Percentiles rank a stretch among this genome's conserved stretches.
These are phyloP conservation scores for Colletotrichum camelliae DNA, from an alignment of 2,329 filamentous ascomycete genomes.

Conservation along the genomic window DNA sequence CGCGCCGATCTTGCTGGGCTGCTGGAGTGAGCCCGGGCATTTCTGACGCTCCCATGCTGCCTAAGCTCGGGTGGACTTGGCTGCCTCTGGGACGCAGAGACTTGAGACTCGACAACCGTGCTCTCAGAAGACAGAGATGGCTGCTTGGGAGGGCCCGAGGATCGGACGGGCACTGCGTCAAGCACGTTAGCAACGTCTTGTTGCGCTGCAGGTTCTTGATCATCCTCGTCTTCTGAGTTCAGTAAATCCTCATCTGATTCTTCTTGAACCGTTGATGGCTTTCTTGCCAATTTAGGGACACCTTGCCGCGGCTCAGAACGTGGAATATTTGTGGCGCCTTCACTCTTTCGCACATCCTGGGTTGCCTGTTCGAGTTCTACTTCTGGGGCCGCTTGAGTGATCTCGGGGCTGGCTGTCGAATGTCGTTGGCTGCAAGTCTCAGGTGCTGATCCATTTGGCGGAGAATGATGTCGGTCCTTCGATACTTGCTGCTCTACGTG, in stretches of 20 bases:
- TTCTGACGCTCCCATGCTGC: conserved; percentile 23
- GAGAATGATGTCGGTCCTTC: neutral
- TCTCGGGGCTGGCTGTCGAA: neutral
- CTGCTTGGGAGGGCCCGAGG: conserved; percentile 13
- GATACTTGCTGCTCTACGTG: neutral
- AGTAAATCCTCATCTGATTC: conserved; percentile 46
- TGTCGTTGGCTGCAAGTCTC: neutral
- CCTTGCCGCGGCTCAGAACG: neutral
- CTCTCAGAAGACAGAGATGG: conserved; percentile 11
- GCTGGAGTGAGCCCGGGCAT: conserved; percentile 49
- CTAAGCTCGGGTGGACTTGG: neutral
- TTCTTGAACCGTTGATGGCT: conserved; percentile 52
- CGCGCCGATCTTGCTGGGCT: conserved; percentile 74
- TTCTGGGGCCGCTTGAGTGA: neutral
- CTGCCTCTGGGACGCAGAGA: conserved; percentile 5
- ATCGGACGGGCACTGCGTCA: conserved; percentile 39
- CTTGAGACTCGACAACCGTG: conserved; percentile 13
- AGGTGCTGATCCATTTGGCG: neutral
- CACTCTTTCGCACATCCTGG: conserved; percentile 5
- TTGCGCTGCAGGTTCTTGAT: neutral
- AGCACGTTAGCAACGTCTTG: conserved; percentile 27
- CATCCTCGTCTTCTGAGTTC: conserved; percentile 13
- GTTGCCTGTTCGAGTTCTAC: neutral
- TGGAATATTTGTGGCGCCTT: neutral
- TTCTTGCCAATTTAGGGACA: conserved; percentile 33